A percentile compares a stretch with the other conserved stretches of the same genome.
phyloP scores from a whole-genome alignment of 495 filamentous ascomycete species.

The Pyrenula massariospora region DNA sequence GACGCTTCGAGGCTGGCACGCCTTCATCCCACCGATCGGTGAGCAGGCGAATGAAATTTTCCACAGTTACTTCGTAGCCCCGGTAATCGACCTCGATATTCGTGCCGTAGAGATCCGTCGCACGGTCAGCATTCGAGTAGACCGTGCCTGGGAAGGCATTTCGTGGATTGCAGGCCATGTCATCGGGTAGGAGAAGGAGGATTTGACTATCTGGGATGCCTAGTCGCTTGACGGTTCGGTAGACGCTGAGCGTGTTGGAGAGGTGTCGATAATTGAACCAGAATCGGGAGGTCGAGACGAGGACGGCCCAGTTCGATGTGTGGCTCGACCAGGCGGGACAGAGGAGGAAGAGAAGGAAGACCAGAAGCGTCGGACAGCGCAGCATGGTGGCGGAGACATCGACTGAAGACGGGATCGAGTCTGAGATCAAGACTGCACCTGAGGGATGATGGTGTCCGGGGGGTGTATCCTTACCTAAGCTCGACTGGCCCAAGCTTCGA shows the following conservation, averaged over 20 bases:
- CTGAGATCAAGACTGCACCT: no score
- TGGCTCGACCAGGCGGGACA: slow-evolving; percentile 27
- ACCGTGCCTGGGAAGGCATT: slow-evolving; percentile 97
- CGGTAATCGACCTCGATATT: slow-evolving; percentile 99
- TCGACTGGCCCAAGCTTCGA: not conserved
- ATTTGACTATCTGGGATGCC: slow-evolving; percentile 98
- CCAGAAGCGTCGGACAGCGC: not conserved
- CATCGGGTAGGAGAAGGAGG: slow-evolving; percentile 97
- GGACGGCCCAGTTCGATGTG: slow-evolving; percentile 96
- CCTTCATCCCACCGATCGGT: slow-evolving; percentile 89
- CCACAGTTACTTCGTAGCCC: slow-evolving; percentile 96
- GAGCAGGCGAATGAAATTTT: slow-evolving; percentile 92
- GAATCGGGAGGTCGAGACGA: slow-evolving; percentile 96
- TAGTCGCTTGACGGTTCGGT: slow-evolving; percentile 95
- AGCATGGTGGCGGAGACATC: not conserved
- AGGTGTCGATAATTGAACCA: slow-evolving; percentile 99
- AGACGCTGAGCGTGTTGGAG: slow-evolving; percentile 93
- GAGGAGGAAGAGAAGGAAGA: not conserved
- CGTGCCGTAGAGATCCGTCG: slow-evolving; percentile 91
- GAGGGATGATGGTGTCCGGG: no score
- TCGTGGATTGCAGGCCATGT: slow-evolving; percentile 98
- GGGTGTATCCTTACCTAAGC: no score
- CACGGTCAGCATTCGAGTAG: slow-evolving; percentile 95
- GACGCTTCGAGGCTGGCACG: slow-evolving; percentile 83
- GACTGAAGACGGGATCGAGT: no score